Conservation (phyloP, 2,329 filamentous ascomycete genomes). For the Pseudocercospora eumusae region DNA sequence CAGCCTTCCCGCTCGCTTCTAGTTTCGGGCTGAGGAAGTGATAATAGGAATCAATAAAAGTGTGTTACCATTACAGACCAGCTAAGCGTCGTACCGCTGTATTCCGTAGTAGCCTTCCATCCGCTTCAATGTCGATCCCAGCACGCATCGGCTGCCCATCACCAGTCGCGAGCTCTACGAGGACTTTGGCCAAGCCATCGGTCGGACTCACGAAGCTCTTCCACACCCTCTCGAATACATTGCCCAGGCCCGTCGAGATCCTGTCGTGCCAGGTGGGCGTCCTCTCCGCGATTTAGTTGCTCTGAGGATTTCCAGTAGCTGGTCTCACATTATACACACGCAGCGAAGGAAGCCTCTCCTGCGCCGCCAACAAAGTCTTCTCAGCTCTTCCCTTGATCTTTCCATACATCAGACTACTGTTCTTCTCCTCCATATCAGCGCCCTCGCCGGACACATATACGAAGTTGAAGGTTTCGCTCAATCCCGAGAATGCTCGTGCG, state of each 20-base stretch:
- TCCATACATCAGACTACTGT: conserved; percentile 61
- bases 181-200: conserved; percentile 49
- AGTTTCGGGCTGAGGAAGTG: too few relatives aligned
- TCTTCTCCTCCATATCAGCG: conserved; percentile 59
- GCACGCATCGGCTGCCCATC: conserved; percentile 47
- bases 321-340: conserved; percentile 61
- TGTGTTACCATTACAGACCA: conserved; percentile 3
- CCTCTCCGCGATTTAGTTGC: conserved; percentile 28
- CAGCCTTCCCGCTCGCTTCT: too few relatives aligned
- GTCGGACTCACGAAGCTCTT: conserved; percentile 48
- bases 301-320: conserved; percentile 56
- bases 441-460: conserved; percentile 69
- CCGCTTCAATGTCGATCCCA: conserved; percentile 41
- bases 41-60: too few relatives aligned
- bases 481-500: conserved; percentile 59
- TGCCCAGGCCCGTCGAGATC: conserved; percentile 18
- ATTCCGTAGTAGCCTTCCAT: conserved; percentile 45
- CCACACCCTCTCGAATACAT: conserved; percentile 34
- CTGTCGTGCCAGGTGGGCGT: conserved; percentile 20
- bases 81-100: conserved; percentile 45
- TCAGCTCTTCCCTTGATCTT: conserved; percentile 70
- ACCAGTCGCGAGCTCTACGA: conserved; percentile 53
- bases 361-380: conserved; percentile 57
- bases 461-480: conserved; percentile 65
- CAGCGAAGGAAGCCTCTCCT: conserved; percentile 50